Base-by-base conservation (phyloP, 306 rosid genomes). In the Prunus davidiana region DNA sequence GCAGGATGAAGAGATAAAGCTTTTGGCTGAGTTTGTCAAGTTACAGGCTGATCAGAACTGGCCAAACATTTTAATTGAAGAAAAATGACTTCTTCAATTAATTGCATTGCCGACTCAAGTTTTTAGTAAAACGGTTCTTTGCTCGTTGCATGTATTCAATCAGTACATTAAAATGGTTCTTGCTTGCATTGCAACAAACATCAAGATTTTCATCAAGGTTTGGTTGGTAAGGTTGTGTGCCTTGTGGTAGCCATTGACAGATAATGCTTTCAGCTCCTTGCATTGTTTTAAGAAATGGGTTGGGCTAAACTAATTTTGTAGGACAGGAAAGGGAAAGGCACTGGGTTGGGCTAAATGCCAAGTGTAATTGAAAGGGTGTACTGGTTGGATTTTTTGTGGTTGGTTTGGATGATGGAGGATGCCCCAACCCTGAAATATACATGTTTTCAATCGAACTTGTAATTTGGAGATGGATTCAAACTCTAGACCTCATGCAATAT, bases 11-110 rank as follows among this genome's bases (percentile, higher is more conserved):
- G 97, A 91, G 34, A 91, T 94, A 73, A 89, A 83, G 90, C 77
- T 91, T 70, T 83, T 94, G 83, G 97, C 97, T 2, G 86, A 90
- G 84, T 91, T 87, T 89, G 96, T 94, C 69, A 91, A 86, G 88
- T 68, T 85, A 73, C 97, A 94, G 84, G 93, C 98, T 81, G 93
- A 94, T 82, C 88, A 87, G 84, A 93, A 92, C 12, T 94, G 98
- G 97, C 88, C 90, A 69, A 90, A 76, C 51, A 78, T 78, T 76
- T 76, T 80, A 25, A 76, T 12, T 3, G 22, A 57, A 30, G 80
- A 89, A 76, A 75, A 88, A 67, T 88, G 84, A 88, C 58, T 80
- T 27, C 20, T 63, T 88, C 79, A 87, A 20, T 67, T 8, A 32
- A 74, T 74, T 69, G 13, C 52, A 45, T 34, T 60, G 50, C 56